Conservation (phyloP, 371 early-diverging fungal species). For the Dentiscutata heterogama region DNA sequence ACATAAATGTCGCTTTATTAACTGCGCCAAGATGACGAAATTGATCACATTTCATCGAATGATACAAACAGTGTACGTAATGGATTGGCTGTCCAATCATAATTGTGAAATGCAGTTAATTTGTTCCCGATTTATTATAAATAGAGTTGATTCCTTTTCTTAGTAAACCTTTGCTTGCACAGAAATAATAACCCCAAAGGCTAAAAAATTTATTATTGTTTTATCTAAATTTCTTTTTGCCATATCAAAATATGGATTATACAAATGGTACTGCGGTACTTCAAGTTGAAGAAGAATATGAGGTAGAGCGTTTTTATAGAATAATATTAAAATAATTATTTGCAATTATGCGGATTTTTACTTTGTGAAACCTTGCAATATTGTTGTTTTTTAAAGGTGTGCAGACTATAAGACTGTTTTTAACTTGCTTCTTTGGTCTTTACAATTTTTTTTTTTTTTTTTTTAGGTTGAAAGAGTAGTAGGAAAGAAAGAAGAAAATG, state of each 20-base stretch:
- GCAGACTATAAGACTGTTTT: background rate
- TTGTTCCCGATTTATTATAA: too few relatives aligned
- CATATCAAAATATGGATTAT: background rate
- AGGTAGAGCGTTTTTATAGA: background rate
- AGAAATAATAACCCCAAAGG: too few relatives aligned
- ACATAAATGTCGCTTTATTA: too few relatives aligned
- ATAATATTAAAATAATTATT: background rate
- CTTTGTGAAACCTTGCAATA: background rate
- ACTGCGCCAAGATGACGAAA: too few relatives aligned
- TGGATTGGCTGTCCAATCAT: too few relatives aligned
- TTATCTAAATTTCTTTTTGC: background rate
- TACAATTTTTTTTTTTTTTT: background rate
- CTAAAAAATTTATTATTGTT: too few relatives aligned
- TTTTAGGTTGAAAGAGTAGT: constrained; percentile 1
- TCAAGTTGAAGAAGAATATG: background rate
- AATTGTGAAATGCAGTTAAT: too few relatives aligned
- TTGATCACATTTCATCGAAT: too few relatives aligned
- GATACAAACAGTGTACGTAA: too few relatives aligned
- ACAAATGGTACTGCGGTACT: background rate
- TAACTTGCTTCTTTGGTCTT: background rate
- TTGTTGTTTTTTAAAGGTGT: background rate
- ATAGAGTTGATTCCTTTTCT: too few relatives aligned
- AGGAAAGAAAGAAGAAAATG: background rate
- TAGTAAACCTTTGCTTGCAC: too few relatives aligned
- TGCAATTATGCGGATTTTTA: background rate